Base-by-base conservation (phyloP, 768 basidiomycete genomes). In the Lactarius pseudohatsudake region DNA sequence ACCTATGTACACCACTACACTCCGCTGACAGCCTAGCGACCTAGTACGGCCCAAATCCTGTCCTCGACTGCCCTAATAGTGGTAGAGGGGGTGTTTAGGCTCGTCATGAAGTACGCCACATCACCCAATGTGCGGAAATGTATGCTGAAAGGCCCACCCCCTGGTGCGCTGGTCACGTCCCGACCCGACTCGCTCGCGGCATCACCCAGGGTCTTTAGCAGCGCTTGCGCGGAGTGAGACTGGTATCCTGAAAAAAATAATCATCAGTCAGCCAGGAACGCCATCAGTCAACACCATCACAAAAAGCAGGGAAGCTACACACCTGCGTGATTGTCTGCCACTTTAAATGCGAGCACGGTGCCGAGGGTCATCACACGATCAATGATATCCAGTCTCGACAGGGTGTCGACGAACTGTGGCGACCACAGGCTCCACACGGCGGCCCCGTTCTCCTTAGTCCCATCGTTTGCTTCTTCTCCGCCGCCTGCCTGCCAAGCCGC, bases 91-190 rank as follows among this genome's bases (percentile, higher is more conserved):
- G 91, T 94, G 73, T 94, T 94, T 47, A 96, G 80, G 76, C 91
- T 94, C 7, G 86, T 88, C 84, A 96, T 96, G 74, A 95, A 91
- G 75, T 96, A 96, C n/a, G 89, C 90, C 10, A 94, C 87, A 73
- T 95, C 87, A 0, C 96, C 96, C 43, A 98, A 78, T 0, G 96
- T 95, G 64, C 96, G 83, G 69, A 84, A 94, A 75, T 98, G 91
- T 26, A 98, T 83, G 43, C 84, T 82, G 76, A 88, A 88, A 5
- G 85, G 79, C 20, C 79, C 80, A 41, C 85, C 82, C 2, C 84
- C 82, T 10, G 84, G 84, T 0, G 82, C 81, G 0, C 80, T 67
- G 4, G 84, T 66, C 56, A 43, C 26, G 0, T 34, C 79, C 22
- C 79, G 60, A 13, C 67, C 67, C 7, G 74, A 73, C 30, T 71